Base-by-base conservation (phyloP, 441 rosid genomes). In the Euphorbia schlechtendalii region DNA sequence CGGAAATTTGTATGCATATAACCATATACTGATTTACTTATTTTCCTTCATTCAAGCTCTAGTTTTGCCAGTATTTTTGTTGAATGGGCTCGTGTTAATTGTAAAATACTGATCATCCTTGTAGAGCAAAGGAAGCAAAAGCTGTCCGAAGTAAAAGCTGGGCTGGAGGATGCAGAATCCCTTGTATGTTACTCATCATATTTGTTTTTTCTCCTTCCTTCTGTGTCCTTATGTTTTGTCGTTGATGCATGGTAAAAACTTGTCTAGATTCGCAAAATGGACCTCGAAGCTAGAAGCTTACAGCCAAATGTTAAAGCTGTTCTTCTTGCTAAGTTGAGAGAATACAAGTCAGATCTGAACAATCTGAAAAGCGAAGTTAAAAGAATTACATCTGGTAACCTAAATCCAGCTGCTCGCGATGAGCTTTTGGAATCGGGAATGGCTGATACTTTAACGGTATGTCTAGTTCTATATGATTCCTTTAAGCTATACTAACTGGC, bases 51-150 rank as follows among this genome's bases (percentile, higher is more conserved):
- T 61, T 41, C 22, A 46, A 48, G 28, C 36, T 49, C 40, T 20
- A 20, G 21, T 49, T 30, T 63, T 63, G 45, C 21, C 49, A 12
- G 18, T n/a, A 38, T 9, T 28, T 48, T 28, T 49, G 28, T 63
- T n/a, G 20, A 21, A 36, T 13, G 11, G 57, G 54, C 20, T 41
- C 40, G n/a, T 55, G 3, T 38, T 65, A 22, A 52, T 55, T 43
- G 13, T 40, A 6, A 28, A 56, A 43, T 25, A 4, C 58, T 52
- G 67, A 49, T 65, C 20, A n/a, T 22, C 22, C 32, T 18, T 82
- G 81, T 83, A 93, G 98, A 90, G 81, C 88, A 79, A 80, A 90
- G 80, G 85, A 88, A 90, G 86, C 97, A 93, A 76, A 93, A 80
- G 68, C 76, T 90, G 40, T 74, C 87, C 59, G 97, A 93, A 54